A percentile compares a stretch with the other conserved stretches of the same genome.
Evolutionary conservation across 768 basidiomycete genomes (phyloP).

Genomic region (Boletales sp.): DNA sequence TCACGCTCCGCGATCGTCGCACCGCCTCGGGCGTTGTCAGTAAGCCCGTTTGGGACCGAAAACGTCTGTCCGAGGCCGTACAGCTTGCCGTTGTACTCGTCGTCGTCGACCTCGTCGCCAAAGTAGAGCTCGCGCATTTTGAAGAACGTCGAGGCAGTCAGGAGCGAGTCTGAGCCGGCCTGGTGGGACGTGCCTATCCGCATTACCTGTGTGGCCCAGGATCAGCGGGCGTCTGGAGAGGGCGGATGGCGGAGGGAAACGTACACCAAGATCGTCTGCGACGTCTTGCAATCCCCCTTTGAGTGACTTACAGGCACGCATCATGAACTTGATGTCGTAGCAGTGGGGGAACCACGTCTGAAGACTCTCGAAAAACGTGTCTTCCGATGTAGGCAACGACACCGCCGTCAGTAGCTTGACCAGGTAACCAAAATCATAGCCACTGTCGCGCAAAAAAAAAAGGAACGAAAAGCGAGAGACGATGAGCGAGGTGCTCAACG

Average conservation of each 20-base stretch:
- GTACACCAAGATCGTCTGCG: constrained; percentile 90
- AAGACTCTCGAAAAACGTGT: constrained; percentile 84
- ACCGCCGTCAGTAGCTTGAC: constrained; percentile 87
- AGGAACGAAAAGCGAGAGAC: not conserved
- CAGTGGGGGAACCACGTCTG: constrained; percentile 92
- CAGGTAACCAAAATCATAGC: constrained; percentile 99
- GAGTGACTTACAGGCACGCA: constrained; percentile 78
- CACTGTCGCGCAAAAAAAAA: constrained; percentile 46
- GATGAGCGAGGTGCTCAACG: not conserved
- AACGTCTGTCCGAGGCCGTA: constrained; percentile 84
- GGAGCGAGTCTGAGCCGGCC: constrained; percentile 94
- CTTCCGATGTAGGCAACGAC: constrained; percentile 85
- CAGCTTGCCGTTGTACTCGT: constrained; percentile 76
- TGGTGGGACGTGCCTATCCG: constrained; percentile 91
- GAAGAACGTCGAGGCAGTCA: constrained; percentile 94
- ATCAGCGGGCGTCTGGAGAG: not conserved
- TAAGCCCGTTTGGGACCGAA: constrained; percentile 59
- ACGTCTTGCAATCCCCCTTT: constrained; percentile 93
- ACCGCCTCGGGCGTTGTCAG: constrained; percentile 63
- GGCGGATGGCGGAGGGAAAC: constrained; percentile 24
- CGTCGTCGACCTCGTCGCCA: constrained; percentile 81
- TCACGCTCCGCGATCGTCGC: constrained; percentile 50
- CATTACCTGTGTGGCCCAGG: constrained; percentile 56
- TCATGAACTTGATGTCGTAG: constrained; percentile 97
- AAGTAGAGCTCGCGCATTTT: constrained; percentile 93